A percentile compares a stretch with the other conserved stretches of the same genome.
Conservation (phyloP, 768 basidiomycete species). For the Termitomyces sp. region DNA sequence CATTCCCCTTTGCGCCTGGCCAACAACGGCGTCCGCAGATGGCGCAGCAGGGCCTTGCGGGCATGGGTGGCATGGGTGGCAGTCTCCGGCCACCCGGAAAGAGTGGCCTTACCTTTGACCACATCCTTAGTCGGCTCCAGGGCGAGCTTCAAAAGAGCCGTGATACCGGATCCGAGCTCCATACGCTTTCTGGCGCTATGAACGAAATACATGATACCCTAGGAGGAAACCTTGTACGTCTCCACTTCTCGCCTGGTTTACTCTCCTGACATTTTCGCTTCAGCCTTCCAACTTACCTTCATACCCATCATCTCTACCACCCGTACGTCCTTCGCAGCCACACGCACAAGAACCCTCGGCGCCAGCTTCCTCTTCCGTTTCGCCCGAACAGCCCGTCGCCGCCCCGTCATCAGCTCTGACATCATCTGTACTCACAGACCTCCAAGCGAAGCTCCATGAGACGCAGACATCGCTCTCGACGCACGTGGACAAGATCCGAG, state of each 20-base stretch:
- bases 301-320: slow-evolving; percentile 64
- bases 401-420: slow-evolving; percentile 21
- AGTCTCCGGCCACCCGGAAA: slow-evolving; percentile 73
- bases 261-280: not conserved
- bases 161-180: slow-evolving; percentile 87
- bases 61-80: slow-evolving; percentile 77
- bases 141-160: slow-evolving; percentile 94
- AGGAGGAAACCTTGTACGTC: slow-evolving; percentile 73
- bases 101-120: slow-evolving; percentile 88
- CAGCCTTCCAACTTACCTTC: slow-evolving; percentile 61
- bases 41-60: slow-evolving; percentile 57
- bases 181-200: slow-evolving; percentile 73
- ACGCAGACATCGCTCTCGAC: slow-evolving; percentile 74
- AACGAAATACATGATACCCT: slow-evolving; percentile 91
- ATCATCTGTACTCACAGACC: slow-evolving; percentile 41
- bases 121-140: slow-evolving; percentile 84
- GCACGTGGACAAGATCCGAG: slow-evolving; percentile 80
- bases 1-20: slow-evolving; percentile 24
- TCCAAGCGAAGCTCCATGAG: slow-evolving; percentile 81
- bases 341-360: slow-evolving; percentile 23
- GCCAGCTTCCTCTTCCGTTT: slow-evolving; percentile 12
- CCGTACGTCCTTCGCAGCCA: slow-evolving; percentile 42
- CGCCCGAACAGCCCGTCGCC: slow-evolving; percentile 16
- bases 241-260: not conserved
- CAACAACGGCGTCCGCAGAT: slow-evolving; percentile 56